Conservation (phyloP, 768 basidiomycete genomes). For the Calocera viscosa region DNA sequence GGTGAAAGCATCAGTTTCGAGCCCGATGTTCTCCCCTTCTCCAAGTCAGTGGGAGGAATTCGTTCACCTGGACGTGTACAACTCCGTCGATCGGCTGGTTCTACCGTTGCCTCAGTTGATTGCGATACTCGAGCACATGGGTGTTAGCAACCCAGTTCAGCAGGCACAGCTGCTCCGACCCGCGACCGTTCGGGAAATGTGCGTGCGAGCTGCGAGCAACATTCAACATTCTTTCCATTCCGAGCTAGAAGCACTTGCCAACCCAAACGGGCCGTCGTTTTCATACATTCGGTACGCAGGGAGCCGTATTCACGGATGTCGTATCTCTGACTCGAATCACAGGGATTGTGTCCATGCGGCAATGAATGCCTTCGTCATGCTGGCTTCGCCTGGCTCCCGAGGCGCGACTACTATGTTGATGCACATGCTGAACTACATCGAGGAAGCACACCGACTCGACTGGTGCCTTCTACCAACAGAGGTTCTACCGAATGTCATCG, state of each 20-base stretch:
- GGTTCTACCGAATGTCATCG: neutral
- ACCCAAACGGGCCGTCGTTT: neutral
- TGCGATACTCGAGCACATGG: neutral
- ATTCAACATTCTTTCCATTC: slow-evolving; percentile 5
- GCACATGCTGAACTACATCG: slow-evolving; percentile 6
- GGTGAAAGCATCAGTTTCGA: neutral
- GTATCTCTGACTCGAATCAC: neutral
- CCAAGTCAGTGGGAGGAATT: neutral
- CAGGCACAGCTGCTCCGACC: neutral
- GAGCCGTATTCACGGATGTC: neutral
- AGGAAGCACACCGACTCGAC: neutral
- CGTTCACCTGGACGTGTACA: neutral
- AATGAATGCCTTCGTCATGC: slow-evolving; percentile 4
- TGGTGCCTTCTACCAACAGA: neutral
- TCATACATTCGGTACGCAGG: neutral
- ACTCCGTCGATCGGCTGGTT: neutral
- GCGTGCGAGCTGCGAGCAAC: neutral
- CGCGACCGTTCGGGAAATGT: neutral
- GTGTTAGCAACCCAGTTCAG: neutral
- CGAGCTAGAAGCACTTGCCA: neutral
- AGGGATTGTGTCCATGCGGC: slow-evolving; percentile 2
- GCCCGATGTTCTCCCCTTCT: neutral
- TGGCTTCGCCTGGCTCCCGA: neutral
- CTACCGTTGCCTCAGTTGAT: neutral
- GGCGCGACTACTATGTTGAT: neutral